A percentile compares a stretch with the other conserved stretches of the same genome.
phyloP scores from a whole-genome alignment of 495 filamentous ascomycete genomes.

The Tuber melanosporum region DNA sequence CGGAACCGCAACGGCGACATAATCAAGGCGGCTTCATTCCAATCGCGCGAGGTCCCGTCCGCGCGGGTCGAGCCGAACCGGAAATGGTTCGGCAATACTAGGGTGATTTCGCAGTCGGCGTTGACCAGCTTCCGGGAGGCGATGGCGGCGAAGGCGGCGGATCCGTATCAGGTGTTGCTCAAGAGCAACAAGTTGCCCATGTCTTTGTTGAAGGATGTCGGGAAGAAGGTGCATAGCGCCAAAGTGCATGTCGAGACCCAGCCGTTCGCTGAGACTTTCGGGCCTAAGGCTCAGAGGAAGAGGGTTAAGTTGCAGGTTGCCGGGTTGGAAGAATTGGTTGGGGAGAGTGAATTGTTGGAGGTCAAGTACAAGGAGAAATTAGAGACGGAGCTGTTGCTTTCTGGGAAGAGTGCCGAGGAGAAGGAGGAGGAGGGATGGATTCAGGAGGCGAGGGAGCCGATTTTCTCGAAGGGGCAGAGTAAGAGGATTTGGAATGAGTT shows the following conservation, averaged over 20 bases:
- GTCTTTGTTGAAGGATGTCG: constrained; percentile 46
- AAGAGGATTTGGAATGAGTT: constrained; percentile 97
- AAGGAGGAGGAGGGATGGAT: constrained; percentile 52
- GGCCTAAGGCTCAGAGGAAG: constrained; percentile 87
- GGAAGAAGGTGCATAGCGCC: constrained; percentile 81
- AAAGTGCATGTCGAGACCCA: constrained; percentile 87
- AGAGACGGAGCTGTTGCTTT: constrained; percentile 65
- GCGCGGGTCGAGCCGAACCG: constrained; percentile 90
- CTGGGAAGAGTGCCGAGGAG: constrained; percentile 58
- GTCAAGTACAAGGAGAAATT: constrained; percentile 69
- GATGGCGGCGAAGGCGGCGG: constrained; percentile 78
- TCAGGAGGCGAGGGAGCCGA: constrained; percentile 69
- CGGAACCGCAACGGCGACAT: constrained; percentile 69
- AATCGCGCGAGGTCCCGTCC: constrained; percentile 67
- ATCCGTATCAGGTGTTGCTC: constrained; percentile 85
- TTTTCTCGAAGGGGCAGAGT: constrained; percentile 89
- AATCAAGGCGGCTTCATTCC: constrained; percentile 76
- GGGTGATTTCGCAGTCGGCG: constrained; percentile 63
- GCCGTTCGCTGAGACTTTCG: constrained; percentile 84
- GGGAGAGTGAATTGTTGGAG: constrained; percentile 66
- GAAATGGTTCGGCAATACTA: constrained; percentile 71
- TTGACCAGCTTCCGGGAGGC: constrained; percentile 81
- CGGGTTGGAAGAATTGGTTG: constrained; percentile 73
- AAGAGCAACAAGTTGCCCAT: constrained; percentile 92
- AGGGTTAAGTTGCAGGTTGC: constrained; percentile 78